phyloP scores from a whole-genome alignment of 768 basidiomycete species.

The Phaeotremella fagi region DNA sequence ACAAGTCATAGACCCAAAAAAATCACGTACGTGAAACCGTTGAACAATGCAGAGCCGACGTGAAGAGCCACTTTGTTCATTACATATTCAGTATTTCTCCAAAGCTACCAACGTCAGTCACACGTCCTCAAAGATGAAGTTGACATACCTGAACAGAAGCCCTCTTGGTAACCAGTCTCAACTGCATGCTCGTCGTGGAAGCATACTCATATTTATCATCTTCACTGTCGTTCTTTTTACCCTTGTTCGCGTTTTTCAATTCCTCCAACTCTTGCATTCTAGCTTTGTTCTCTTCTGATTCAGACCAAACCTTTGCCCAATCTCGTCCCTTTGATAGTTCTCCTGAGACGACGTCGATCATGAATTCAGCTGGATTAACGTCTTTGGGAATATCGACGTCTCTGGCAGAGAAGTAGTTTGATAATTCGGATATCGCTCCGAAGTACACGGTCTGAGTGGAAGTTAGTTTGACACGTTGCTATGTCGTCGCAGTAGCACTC shows the following conservation, averaged over 20 bases:
- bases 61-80: constrained; percentile 48
- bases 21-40: constrained; percentile 27
- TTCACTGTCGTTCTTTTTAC: constrained; percentile 44
- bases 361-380: constrained; percentile 70
- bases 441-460: constrained; percentile 58
- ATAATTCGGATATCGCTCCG: constrained; percentile 59
- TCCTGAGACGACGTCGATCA: constrained; percentile 60
- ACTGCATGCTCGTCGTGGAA: constrained; percentile 63
- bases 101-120: constrained; percentile 53
- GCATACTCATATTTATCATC: constrained; percentile 47
- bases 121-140: not conserved
- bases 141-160: constrained; percentile 36
- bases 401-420: constrained; percentile 66
- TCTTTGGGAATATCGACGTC: constrained; percentile 60
- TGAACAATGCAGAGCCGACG: constrained; percentile 24
- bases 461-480: not conserved
- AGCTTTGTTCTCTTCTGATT: constrained; percentile 56
- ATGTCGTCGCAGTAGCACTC: constrained; percentile 2
- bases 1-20: not conserved
- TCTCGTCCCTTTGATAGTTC: constrained; percentile 64
- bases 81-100: constrained; percentile 52
- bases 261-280: constrained; percentile 51
- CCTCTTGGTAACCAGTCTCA: constrained; percentile 35
- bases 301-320: constrained; percentile 76
- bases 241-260: constrained; percentile 53